Evolutionary conservation across 2,329 filamentous ascomycete species (phyloP), one percentile per base, ranked within the genome.

Genomic region (Pyricularia pennisetigena): DNA sequence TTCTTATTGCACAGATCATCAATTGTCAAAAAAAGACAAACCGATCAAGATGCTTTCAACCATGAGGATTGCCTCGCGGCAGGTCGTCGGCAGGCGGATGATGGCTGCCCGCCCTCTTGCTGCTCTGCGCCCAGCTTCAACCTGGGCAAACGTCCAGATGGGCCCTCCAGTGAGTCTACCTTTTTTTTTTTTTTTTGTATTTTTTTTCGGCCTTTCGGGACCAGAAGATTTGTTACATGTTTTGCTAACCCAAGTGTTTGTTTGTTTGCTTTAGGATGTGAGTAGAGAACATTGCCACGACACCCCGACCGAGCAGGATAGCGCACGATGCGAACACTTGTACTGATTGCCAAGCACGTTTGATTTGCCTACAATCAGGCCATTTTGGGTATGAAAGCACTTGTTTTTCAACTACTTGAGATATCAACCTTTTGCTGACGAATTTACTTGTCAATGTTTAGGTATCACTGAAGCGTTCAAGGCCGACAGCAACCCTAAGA

Each of bases 381-480:
- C 76, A 94, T 93, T 82, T 85, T 93, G 69, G 90, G 89, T 91
- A 85, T 74, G 85, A 79, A 28, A 66, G 23, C 57, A 59, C 64
- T 12, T 26, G 28, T 64, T 69, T 70, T 57, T 28, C 20, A 24
- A n/a, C 65, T 68, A 12, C 12, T 9, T n/a, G 16, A 12, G n/a
- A 12, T 26, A 12, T 59, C 16, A n/a, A 1, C n/a, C n/a, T 23
- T n/a, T 61, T 63, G 41, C 64, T 63, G 67, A 62, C 70, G 69
- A 28, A 64, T 32, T 24, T 61, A 74, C 77, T 75, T 76, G 71
- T 69, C 28, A 2, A 26, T 12, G 30, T 67, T 26, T 72, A 90
- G 90, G 92, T 79, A 93, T 99, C 82, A 98, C 95, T 71, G 95
- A 99, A 84, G 95, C 95, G 70, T 99, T 95, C 91, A 99, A 98